Percentiles rank a stretch among this genome's conserved stretches.
These are phyloP conservation scores for Mycena sp. DNA, from an alignment of 1,284 basidiomycete genomes.

Conservation along the genomic window DNA sequence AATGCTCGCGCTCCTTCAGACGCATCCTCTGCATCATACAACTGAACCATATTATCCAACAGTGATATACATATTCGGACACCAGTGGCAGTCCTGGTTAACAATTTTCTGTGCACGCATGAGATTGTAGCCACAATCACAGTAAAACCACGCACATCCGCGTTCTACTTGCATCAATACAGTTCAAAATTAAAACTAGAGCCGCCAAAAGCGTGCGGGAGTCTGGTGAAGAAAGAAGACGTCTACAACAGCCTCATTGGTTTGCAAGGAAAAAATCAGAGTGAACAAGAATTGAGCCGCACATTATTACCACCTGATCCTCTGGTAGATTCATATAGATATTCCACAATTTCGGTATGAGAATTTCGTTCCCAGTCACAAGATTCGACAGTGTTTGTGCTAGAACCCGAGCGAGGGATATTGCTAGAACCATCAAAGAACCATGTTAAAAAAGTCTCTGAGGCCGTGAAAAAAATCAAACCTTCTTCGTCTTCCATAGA, in stretches of 20 bases:
- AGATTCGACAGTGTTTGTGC: slow-evolving; percentile 80
- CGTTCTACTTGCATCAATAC: slow-evolving; percentile 61
- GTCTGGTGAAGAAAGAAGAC: slow-evolving; percentile 77
- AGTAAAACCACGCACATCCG: slow-evolving; percentile 61
- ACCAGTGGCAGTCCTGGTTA: slow-evolving; percentile 63
- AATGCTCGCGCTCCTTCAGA: slow-evolving; percentile 73
- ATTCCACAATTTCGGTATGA: slow-evolving; percentile 68
- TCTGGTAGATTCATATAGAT: slow-evolving; percentile 73
- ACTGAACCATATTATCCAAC: slow-evolving; percentile 71
- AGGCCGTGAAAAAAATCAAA: slow-evolving; percentile 48
- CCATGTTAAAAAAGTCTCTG: too few species aligned
- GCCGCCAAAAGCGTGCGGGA: slow-evolving; percentile 66
- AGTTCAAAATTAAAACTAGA: slow-evolving; percentile 79
- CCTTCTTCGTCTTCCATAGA: slow-evolving; percentile 63
- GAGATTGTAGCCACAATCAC: slow-evolving; percentile 4
- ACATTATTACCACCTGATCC: slow-evolving; percentile 82
- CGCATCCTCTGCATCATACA: slow-evolving; percentile 72
- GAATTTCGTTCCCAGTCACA: slow-evolving; percentile 70
- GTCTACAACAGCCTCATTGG: slow-evolving; percentile 56
- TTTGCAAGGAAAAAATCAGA: slow-evolving; percentile 25
- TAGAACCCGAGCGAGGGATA: slow-evolving; percentile 64
- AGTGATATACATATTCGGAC: slow-evolving; percentile 67
- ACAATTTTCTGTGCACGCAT: slow-evolving; percentile 51
- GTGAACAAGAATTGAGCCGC: slow-evolving; percentile 37
- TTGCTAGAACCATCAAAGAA: slow-evolving; percentile 61